Conservation (phyloP, 2,329 filamentous ascomycete genomes). For the Truncatella angustata region DNA sequence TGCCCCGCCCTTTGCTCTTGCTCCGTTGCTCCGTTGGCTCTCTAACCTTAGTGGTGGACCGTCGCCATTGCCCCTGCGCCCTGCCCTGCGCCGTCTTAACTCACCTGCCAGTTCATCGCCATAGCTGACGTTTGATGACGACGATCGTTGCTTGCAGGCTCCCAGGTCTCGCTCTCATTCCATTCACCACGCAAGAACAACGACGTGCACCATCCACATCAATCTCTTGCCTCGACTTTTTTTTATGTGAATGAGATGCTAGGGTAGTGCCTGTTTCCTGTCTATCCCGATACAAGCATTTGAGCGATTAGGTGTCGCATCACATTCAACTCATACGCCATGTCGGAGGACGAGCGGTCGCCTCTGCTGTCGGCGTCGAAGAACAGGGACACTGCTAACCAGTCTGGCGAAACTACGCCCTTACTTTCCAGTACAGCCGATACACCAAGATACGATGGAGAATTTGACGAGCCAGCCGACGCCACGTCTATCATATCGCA, state of each 20-base stretch:
- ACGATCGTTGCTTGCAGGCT: not conserved
- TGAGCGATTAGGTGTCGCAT: no score
- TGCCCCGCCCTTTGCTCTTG: no score
- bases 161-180: not conserved
- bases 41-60: no score
- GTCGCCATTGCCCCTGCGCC: no score
- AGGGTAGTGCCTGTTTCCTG: no score
- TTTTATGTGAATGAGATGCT: no score
- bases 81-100: no score
- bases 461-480: no score
- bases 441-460: slow-evolving; percentile 28
- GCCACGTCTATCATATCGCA: slow-evolving; percentile 30
- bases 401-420: slow-evolving; percentile 47
- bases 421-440: slow-evolving; percentile 41
- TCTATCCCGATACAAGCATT: no score
- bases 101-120: not conserved
- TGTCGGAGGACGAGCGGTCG: slow-evolving; percentile 45
- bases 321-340: slow-evolving; percentile 21
- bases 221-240: no score
- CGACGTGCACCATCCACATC: no score
- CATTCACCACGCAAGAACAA: not conserved
- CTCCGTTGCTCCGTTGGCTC: no score
- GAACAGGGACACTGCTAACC: slow-evolving; percentile 20
- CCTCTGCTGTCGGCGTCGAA: slow-evolving; percentile 38
- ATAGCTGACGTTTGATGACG: not conserved